Conservation (phyloP, 768 basidiomycete genomes). For the Serendipita sp. region DNA sequence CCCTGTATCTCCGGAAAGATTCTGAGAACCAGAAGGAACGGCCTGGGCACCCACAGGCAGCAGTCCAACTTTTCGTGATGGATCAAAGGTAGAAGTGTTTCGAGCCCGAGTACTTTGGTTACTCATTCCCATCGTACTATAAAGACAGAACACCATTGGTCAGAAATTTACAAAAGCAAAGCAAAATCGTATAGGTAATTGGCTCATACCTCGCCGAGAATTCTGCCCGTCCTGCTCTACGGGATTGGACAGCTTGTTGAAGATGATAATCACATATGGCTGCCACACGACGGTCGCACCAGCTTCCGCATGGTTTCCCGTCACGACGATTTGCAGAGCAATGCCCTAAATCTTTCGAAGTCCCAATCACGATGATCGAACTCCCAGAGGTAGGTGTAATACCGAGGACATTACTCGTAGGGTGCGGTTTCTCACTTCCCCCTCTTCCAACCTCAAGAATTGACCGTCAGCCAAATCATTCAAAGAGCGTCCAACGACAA, state of each 20-base stretch:
- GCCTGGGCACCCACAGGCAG: conserved; percentile 31
- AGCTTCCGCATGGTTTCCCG: conserved; percentile 65
- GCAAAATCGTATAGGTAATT: background rate
- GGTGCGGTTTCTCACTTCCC: conserved; percentile 36
- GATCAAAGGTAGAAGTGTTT: conserved; percentile 46
- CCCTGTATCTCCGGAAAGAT: conserved; percentile 21
- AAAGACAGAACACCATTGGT: background rate
- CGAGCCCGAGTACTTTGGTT: conserved; percentile 27
- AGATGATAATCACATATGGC: conserved; percentile 89
- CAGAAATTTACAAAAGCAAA: background rate
- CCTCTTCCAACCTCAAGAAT: background rate
- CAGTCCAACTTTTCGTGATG: conserved; percentile 59
- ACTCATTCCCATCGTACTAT: conserved; percentile 62
- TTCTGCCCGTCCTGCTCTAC: conserved; percentile 65
- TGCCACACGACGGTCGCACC: conserved; percentile 76
- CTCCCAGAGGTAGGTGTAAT: conserved; percentile 70
- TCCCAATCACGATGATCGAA: conserved; percentile 72
- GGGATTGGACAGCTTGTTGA: conserved; percentile 58
- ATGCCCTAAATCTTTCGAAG: conserved; percentile 73
- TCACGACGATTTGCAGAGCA: conserved; percentile 66
- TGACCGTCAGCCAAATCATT: background rate
- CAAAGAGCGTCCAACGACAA: background rate
- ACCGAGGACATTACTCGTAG: conserved; percentile 66
- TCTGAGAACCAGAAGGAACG: conserved; percentile 12
- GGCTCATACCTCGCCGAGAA: conserved; percentile 59